phyloP scores from a whole-genome alignment of 2,329 filamentous ascomycete genomes.

The Arthrobotrys sinensis region DNA sequence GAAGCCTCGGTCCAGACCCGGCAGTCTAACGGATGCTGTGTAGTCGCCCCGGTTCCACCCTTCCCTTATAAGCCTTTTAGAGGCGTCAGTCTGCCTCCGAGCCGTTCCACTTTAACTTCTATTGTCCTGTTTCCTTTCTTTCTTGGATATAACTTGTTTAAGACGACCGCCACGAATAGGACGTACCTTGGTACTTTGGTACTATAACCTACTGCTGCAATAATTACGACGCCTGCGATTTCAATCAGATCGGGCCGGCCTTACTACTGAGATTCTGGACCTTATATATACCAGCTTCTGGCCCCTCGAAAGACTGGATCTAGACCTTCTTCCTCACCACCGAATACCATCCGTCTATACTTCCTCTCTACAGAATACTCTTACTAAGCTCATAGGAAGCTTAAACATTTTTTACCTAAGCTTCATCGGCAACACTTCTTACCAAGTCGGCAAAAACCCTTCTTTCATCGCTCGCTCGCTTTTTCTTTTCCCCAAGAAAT shows the following conservation, averaged over 20 bases:
- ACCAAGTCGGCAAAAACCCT: slow-evolving; percentile 25
- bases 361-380: not conserved
- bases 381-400: slow-evolving; percentile 2
- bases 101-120: not conserved
- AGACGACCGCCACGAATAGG: not conserved
- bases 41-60: not conserved
- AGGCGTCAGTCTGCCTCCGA: not conserved
- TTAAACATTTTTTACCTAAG: slow-evolving; percentile 6
- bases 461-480: not conserved
- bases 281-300: too few species aligned
- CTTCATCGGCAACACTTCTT: slow-evolving; percentile 11
- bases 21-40: slow-evolving; percentile 17
- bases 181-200: too few species aligned
- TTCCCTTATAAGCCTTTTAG: slow-evolving; percentile 2
- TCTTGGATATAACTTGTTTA: slow-evolving; percentile 1
- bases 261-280: too few species aligned
- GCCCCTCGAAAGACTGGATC: too few species aligned
- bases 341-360: not conserved
- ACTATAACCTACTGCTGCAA: too few species aligned
- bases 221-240: not conserved
- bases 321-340: too few species aligned
- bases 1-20: slow-evolving; percentile 53
- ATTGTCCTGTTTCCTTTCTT: not conserved
- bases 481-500: not conserved
- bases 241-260: too few species aligned